Evolutionary conservation across 192 early-diverging fungal genomes (phyloP).

Genomic region (Phlyctochytrium bullatum): DNA sequence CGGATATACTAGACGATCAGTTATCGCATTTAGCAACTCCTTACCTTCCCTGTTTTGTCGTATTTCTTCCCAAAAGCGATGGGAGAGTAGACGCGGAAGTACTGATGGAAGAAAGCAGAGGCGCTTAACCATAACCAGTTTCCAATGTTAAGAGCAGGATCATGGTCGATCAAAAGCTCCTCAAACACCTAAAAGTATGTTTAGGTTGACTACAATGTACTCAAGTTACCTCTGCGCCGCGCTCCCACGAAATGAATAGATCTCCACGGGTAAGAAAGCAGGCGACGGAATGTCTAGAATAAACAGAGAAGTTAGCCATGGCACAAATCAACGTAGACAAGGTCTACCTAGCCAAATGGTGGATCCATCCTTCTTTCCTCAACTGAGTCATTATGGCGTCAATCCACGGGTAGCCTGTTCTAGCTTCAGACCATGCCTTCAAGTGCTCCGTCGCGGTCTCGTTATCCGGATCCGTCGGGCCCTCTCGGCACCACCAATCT

Average conservation of each 20-base stretch:
- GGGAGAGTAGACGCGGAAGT: constrained; percentile 31
- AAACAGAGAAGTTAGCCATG: no score
- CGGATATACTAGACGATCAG: constrained; percentile 10
- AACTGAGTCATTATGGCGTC: constrained; percentile 35
- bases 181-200: constrained; percentile 26
- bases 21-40: no score
- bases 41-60: constrained; percentile 9
- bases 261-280: constrained; percentile 36
- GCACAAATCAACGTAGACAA: background rate
- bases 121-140: constrained; percentile 41
- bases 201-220: constrained; percentile 24
- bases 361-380: constrained; percentile 35
- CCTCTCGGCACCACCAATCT: constrained; percentile 19
- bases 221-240: constrained; percentile 31
- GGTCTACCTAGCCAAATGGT: constrained; percentile 27
- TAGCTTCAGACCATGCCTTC: constrained; percentile 12
- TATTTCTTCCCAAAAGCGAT: constrained; percentile 31
- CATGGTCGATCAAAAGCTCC: constrained; percentile 26
- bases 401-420: constrained; percentile 39
- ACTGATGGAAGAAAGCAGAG: constrained; percentile 26
- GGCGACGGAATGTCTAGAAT: constrained; percentile 23
- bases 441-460: constrained; percentile 5
- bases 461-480: background rate
- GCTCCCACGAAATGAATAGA: constrained; percentile 28
- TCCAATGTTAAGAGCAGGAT: constrained; percentile 22